Evolutionary conservation across 352 stramenopile genomes (phyloP), one percentile per base, ranked within the genome.

Genomic region (Saprolegnia parasitica): DNA sequence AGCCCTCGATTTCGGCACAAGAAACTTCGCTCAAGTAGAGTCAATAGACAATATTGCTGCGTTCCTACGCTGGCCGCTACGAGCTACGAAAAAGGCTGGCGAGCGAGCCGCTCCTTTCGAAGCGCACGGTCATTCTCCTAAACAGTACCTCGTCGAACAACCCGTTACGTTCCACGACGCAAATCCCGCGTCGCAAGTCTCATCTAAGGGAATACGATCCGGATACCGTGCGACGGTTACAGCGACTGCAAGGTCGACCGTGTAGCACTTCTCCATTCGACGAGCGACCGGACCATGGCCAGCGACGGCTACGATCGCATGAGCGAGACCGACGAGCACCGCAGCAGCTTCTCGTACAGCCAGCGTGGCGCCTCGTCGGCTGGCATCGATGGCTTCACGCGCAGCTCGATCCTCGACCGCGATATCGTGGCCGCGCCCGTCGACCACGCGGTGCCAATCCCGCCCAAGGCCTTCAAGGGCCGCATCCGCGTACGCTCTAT

Each of bases 321-420:
- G 23, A 39, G 32, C 52, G 8, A 8, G 8, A 58, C 52, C 23
- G 8, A 58, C 23, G 16, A 16, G 8, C 23, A 16, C 32, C 8
- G 52, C 52, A 16, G 16, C 8, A 58, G 52, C 52, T 58, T 58
- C 32, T 58, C 52, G 23, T 58, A 58, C 32, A 58, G 52, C 32
- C 52, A 58, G 16, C 8, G 52, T 52, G 18, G 18, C 21, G 32
- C 52, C 8, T 15, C 32, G 52, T 16, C 8, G 16, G 32, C 16
- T 13, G 52, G 8, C 39, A 23, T 29, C 20, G 10, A 64, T 64
- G 21, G 32, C 10, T 21, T 16, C 32, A 16, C 16, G 8, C 8
- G 52, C 23, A 16, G 32, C 52, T 8, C 52, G 29, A 8, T 8
- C 23, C 8, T 58, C 29, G 52, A 58, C 13, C 52, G 52, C 29